These are phyloP conservation scores for Neofusicoccum umdonicola DNA, from an alignment of 2,329 filamentous ascomycete species.

Conservation along the genomic window DNA sequence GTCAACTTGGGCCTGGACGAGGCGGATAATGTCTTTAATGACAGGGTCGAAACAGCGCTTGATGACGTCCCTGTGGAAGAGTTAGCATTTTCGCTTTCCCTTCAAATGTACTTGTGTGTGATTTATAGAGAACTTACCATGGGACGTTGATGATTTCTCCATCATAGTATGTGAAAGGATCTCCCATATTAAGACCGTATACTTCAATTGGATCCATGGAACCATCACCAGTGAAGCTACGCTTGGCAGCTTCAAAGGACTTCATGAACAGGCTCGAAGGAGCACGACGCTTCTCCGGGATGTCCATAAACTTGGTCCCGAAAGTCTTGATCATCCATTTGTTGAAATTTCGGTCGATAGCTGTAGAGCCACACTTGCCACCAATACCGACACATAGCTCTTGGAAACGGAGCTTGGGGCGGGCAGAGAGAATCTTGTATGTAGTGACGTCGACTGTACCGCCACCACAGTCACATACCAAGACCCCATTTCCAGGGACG, in stretches of 20 bases:
- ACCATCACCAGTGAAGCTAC: too few species aligned
- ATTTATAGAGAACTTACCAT: not conserved
- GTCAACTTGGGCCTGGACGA: not conserved
- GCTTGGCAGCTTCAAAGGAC: conserved; percentile 27
- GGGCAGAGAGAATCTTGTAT: conserved; percentile 1
- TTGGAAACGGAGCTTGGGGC: not conserved
- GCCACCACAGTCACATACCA: conserved; percentile 30
- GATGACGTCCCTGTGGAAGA: too few species aligned
- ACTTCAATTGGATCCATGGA: too few species aligned
- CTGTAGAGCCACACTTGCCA: conserved; percentile 24
- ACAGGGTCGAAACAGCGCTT: not conserved
- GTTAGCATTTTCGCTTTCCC: too few species aligned
- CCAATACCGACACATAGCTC: not conserved
- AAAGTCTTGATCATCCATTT: conserved; percentile 29
- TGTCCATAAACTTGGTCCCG: conserved; percentile 27
- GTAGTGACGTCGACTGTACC: conserved; percentile 28
- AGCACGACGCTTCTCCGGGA: conserved; percentile 24
- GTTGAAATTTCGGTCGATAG: conserved; percentile 35
- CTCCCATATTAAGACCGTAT: too few species aligned
- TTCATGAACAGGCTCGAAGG: conserved; percentile 35
- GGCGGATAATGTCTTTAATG: conserved; percentile 1
- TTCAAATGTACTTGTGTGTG: too few species aligned
- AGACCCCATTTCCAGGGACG: conserved; percentile 18
- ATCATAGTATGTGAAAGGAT: conserved; percentile 1
- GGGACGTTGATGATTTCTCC: conserved; percentile 8